phyloP scores from a whole-genome alignment of 108 stramenopile genomes.

The Discostella stelligeroides region DNA sequence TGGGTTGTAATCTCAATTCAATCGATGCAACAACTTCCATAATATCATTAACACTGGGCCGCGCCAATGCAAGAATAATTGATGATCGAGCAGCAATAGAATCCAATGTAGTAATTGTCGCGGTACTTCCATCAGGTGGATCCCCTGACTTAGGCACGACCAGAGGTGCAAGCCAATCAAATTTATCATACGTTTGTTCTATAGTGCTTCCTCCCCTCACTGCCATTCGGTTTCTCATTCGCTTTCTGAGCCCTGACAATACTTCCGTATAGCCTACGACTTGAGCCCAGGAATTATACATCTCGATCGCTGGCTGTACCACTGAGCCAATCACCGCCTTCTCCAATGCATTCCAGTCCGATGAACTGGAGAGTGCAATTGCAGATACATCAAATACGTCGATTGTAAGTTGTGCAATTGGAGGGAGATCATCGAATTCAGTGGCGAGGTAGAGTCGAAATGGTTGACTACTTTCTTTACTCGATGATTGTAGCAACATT shows the following conservation, averaged over 20 bases:
- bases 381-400: constrained; percentile 79
- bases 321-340: constrained; percentile 60
- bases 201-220: background rate
- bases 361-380: constrained; percentile 58
- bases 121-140: background rate
- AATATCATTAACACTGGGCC: constrained; percentile 17
- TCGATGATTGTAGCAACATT: constrained; percentile 4
- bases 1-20: constrained; percentile 78
- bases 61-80: constrained; percentile 67
- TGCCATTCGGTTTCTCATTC: constrained; percentile 53
- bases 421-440: constrained; percentile 75
- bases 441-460: constrained; percentile 52
- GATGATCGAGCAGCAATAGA: constrained; percentile 61
- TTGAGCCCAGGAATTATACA: constrained; percentile 72
- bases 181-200: constrained; percentile 24
- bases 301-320: constrained; percentile 63
- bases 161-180: constrained; percentile 35
- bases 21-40: constrained; percentile 78
- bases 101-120: constrained; percentile 25
- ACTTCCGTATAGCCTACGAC: constrained; percentile 82
- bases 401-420: constrained; percentile 67
- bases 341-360: constrained; percentile 66
- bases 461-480: background rate
- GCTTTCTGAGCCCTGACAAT: constrained; percentile 61
- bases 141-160: constrained; percentile 23